Conservation (phyloP, 2,329 filamentous ascomycete genomes). For the Fusarium sp. region DNA sequence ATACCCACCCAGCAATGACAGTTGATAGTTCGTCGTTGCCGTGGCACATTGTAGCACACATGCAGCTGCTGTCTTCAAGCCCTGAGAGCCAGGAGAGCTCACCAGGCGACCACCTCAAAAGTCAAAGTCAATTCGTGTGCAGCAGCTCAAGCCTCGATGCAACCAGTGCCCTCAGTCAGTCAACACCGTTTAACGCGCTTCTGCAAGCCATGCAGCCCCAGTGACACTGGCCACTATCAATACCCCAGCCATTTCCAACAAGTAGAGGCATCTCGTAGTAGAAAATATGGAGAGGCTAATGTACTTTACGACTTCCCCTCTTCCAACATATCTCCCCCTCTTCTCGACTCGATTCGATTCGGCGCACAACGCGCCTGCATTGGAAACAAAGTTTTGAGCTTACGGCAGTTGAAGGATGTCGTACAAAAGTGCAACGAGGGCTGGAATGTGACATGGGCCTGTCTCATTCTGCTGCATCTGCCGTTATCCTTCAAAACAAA, state of each 20-base stretch:
- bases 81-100: not conserved
- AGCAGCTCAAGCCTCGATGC: conserved; percentile 1
- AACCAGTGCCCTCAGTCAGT: not conserved
- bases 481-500: conserved; percentile 33
- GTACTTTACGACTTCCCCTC: conserved; percentile 1
- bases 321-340: not conserved
- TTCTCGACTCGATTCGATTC: not conserved
- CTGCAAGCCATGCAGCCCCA: conserved; percentile 28
- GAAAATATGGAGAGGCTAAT: conserved; percentile 9
- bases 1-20: conserved; percentile 15
- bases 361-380: conserved; percentile 19
- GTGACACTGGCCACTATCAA: not conserved
- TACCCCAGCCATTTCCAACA: conserved; percentile 9
- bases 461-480: conserved; percentile 9
- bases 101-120: conserved; percentile 3
- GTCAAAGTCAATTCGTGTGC: conserved; percentile 19
- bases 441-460: conserved; percentile 17
- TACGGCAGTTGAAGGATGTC: conserved; percentile 24
- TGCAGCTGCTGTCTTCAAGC: not conserved
- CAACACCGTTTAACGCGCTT: conserved; percentile 24
- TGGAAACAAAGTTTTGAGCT: conserved; percentile 17
- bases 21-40: not conserved
- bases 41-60: not conserved
- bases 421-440: conserved; percentile 27
- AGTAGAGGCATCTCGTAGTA: not conserved